phyloP scores from a whole-genome alignment of 2,329 filamentous ascomycete species.

The Cytospora mali region DNA sequence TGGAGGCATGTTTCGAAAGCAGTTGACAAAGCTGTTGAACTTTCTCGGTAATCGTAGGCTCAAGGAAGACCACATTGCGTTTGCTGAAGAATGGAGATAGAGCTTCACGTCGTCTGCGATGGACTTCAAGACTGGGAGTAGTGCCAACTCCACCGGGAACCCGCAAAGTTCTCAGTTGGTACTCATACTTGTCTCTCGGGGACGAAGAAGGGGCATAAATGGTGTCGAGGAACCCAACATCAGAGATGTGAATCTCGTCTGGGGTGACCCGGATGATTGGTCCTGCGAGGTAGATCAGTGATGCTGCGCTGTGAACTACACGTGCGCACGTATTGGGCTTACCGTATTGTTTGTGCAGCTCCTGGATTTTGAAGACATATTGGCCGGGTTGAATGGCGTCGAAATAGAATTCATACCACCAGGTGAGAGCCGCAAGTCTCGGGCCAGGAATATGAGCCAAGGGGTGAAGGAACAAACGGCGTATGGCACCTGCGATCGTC shows the following conservation, averaged over 20 bases:
- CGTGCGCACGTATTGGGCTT: constrained; percentile 22
- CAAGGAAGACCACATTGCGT: constrained; percentile 11
- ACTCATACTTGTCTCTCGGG: constrained; percentile 15
- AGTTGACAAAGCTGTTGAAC: constrained; percentile 15
- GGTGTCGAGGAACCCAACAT: constrained; percentile 18
- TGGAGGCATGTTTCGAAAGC: constrained; percentile 13
- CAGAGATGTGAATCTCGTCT: constrained; percentile 14
- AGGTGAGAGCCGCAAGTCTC: constrained; percentile 12
- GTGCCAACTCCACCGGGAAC: constrained; percentile 17
- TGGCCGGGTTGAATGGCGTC: constrained; percentile 25
- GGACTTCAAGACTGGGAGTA: constrained; percentile 13
- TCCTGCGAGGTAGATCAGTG: constrained; percentile 14
- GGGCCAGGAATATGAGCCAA: constrained; percentile 10
- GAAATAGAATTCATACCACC: constrained; percentile 17
- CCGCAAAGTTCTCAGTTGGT: constrained; percentile 14
- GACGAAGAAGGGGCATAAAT: constrained; percentile 18
- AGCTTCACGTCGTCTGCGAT: constrained; percentile 16
- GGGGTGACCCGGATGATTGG: constrained; percentile 17
- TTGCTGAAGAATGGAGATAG: constrained; percentile 19
- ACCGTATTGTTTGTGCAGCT: constrained; percentile 42
- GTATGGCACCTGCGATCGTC: constrained; percentile 13
- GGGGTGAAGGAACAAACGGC: constrained; percentile 14
- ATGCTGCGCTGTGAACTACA: constrained; percentile 12
- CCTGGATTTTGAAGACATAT: constrained; percentile 39
- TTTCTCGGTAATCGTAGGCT: constrained; percentile 14